Base-by-base conservation (phyloP, 805 yeast species). In the Saccharomycopsis olivae region DNA sequence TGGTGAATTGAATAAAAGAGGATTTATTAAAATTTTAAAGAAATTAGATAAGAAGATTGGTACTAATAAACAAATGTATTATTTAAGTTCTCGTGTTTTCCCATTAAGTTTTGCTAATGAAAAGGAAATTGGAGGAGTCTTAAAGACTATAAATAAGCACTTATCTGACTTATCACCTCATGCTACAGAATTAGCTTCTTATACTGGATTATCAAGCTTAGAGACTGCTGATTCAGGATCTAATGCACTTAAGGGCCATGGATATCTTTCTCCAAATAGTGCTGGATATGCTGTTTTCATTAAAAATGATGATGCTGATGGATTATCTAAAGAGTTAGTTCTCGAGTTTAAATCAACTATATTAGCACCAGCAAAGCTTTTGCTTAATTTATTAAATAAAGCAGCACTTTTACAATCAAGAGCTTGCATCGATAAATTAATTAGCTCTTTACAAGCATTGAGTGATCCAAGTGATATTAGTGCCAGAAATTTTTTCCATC, bases 1-100 rank as follows among this genome's bases (percentile, higher is more conserved):
- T 57, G 94, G 94, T 18, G 96, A 89, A 54, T 72, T 88, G 51
- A 88, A 88, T 64, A 84, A 81, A 54, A 75, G 94, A 46, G 97
- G 95, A 0, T 83, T 87, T 51, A 71, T 77, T 39, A 88, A 88
- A 62, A 89, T 89, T 48, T 65, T 89, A 53, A 88, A 88, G 62
- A 88, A 88, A 53, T 66, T 88, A 51, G 96, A 89, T 58, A 89
- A 89, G 63, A 86, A 86, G 56, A 64, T 72, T 20, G 81, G 82
- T 5, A 72, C 82, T 0, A 56, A 59, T 39, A 69, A 71, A 36
- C 81, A 77, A 51, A 61, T 63, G 19, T 56, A 66, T n/a, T 78
- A 74, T 49, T 61, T 86, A 41, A 57, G 68, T 21, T 71, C 89
- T 1, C 73, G 89, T 51, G 75, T 87, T 24, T 65, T 72, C 45